Conservation (phyloP, 495 filamentous ascomycete genomes). For the Hyaloscypha finlandica region DNA sequence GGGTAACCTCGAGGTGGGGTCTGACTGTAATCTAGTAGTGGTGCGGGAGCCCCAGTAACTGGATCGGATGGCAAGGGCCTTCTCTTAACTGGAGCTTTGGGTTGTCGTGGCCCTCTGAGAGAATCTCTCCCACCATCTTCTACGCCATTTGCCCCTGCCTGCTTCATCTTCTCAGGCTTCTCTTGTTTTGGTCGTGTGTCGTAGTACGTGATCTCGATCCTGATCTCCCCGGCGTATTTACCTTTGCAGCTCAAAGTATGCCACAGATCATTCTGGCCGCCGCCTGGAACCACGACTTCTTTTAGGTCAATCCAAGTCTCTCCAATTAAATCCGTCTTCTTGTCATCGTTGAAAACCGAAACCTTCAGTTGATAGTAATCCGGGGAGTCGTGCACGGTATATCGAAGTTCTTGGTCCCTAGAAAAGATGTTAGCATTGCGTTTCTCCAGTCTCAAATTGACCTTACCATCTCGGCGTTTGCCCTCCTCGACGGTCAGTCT, state of each 20-base stretch:
- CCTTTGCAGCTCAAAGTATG: conserved; percentile 82
- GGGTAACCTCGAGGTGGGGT: conserved; percentile 30
- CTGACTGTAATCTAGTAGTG: conserved; percentile 38
- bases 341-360: conserved; percentile 96
- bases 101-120: conserved; percentile 53
- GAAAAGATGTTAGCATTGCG: conserved; percentile 19
- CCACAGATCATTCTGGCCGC: conserved; percentile 92
- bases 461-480: conserved; percentile 91
- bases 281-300: conserved; percentile 78
- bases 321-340: conserved; percentile 92
- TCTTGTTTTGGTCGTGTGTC: conserved; percentile 80
- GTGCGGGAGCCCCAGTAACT: conserved; percentile 49
- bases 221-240: conserved; percentile 92
- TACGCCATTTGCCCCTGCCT: conserved; percentile 27
- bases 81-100: conserved; percentile 65
- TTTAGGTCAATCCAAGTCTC: conserved; percentile 86
- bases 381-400: conserved; percentile 91
- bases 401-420: conserved; percentile 98
- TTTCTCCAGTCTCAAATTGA: not conserved
- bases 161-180: conserved; percentile 28
- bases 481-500: conserved; percentile 89
- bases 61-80: conserved; percentile 79
- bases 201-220: conserved; percentile 96
- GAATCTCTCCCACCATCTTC: conserved; percentile 34
- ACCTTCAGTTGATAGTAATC: conserved; percentile 95